phyloP scores from a whole-genome alignment of 305 asterid species.

The Nicotiana rustica region DNA sequence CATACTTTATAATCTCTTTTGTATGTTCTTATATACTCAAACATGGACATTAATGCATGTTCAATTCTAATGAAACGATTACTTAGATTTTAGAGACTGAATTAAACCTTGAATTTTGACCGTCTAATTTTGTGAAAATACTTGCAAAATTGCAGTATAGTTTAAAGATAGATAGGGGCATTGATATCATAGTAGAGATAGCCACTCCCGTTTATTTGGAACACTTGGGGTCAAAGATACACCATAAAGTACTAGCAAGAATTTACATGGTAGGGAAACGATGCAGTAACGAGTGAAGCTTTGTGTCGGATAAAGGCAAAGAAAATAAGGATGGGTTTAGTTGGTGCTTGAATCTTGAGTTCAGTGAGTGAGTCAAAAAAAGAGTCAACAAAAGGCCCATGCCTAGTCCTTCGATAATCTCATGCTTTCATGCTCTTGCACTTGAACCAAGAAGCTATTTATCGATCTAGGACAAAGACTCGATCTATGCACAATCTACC shows the following conservation, averaged over 20 bases:
- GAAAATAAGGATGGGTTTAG: conserved; percentile 42
- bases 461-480: conserved; percentile 19
- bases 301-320: conserved; percentile 46
- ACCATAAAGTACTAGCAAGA: not conserved
- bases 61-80: not conserved
- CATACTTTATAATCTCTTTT: too few species aligned
- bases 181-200: not conserved
- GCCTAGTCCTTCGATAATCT: conserved; percentile 42
- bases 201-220: conserved; percentile 33
- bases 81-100: not conserved
- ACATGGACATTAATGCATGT: not conserved
- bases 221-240: not conserved
- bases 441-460: conserved; percentile 23
- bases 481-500: conserved; percentile 26
- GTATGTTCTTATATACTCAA: not conserved
- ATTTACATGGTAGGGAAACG: conserved; percentile 13
- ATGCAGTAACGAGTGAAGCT: conserved; percentile 30
- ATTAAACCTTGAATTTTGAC: not conserved
- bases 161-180: not conserved
- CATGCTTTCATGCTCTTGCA: conserved; percentile 30
- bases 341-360: conserved; percentile 45
- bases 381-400: conserved; percentile 55
- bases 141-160: not conserved
- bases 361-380: conserved; percentile 56
- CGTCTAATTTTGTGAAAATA: not conserved